Base-by-base conservation (phyloP, 2,329 filamentous ascomycete genomes). In the Pseudogymnoascus pannorum region DNA sequence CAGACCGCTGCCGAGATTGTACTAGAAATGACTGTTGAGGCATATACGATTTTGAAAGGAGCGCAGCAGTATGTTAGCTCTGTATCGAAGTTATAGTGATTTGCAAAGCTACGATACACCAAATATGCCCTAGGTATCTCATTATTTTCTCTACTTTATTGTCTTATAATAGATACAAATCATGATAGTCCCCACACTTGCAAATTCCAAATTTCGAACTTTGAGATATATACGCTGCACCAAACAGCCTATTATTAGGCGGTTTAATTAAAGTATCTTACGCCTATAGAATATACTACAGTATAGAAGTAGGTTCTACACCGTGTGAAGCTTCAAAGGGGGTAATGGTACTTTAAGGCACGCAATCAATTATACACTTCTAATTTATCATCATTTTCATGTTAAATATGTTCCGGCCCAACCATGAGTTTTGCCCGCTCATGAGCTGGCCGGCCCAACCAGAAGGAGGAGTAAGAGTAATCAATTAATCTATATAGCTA, bases 21-120 rank as follows among this genome's bases (percentile, higher is more conserved):
- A 26, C 92, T 97, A 70, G 93, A 97, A 79, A 89, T 97, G 70
- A 88, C 97, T 64, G 76, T 79, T 57, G 91, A 93, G 70, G 92
- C 91, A 51, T 48, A 31, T 6, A 18, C 36, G 42, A 44, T 60
- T 20, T 11, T 60, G n/a, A 60, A 31, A 22, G n/a, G 3, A 54
- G 36, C 33, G 7, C 18, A 44, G 8, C 18, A 40, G 12, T 60
- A 44, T 60, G 24, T 7, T 42, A 44, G 22, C 22, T 35, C 22
- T 26, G 14, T 26, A 16, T 59, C 57, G n/a, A 57, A 57, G 4
- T 57, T 57, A 35, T 57, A 48, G 42, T 2, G 1, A 11, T 26
- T 48, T 5, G n/a, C n/a, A 48, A 2, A 12, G 12, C 42, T 2
- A 22, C 18, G 18, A 42, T 42, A 20, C 40, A 42, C 18, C 3